Evolutionary conservation across 2,329 filamentous ascomycete genomes (phyloP).

Genomic region (Chaetothyriales sp.): DNA sequence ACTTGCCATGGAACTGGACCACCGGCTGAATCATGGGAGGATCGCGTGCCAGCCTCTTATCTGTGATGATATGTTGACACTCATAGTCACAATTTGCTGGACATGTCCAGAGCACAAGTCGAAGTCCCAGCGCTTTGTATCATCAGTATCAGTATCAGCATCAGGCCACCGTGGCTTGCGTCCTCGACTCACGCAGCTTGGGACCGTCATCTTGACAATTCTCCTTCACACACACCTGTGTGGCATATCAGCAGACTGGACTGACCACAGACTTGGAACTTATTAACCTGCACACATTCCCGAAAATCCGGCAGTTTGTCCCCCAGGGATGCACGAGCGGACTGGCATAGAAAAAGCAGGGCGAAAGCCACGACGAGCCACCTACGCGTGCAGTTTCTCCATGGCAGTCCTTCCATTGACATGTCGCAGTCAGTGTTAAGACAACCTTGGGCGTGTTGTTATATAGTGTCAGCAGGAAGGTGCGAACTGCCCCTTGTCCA

Average conservation of each 20-base stretch:
- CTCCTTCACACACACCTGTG: conserved; percentile 59
- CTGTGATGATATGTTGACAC: conserved; percentile 85
- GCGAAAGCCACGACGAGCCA: background rate
- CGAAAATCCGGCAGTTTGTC: conserved; percentile 77
- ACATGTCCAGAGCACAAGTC: conserved; percentile 83
- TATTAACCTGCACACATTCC: conserved; percentile 63
- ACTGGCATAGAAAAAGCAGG: background rate
- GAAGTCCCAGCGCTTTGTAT: conserved; percentile 58
- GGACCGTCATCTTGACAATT: conserved; percentile 59
- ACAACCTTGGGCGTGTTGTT: background rate
- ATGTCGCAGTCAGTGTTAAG: background rate
- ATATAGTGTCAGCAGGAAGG: background rate
- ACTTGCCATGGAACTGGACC: conserved; percentile 95
- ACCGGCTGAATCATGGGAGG: conserved; percentile 51
- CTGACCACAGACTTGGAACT: conserved; percentile 4
- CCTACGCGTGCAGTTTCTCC: background rate
- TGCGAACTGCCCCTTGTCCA: background rate
- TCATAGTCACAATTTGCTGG: conserved; percentile 92
- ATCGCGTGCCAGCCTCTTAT: conserved; percentile 48
- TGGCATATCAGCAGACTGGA: conserved; percentile 3
- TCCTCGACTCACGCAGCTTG: conserved; percentile 49
- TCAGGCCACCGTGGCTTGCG: conserved; percentile 9
- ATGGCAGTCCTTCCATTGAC: background rate
- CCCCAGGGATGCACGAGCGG: conserved; percentile 53
- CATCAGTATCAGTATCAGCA: conserved; percentile 17